A percentile compares a stretch with the other conserved stretches of the same genome.
Conservation (phyloP, 495 filamentous ascomycete genomes). For the Hypoxylon perforatum region DNA sequence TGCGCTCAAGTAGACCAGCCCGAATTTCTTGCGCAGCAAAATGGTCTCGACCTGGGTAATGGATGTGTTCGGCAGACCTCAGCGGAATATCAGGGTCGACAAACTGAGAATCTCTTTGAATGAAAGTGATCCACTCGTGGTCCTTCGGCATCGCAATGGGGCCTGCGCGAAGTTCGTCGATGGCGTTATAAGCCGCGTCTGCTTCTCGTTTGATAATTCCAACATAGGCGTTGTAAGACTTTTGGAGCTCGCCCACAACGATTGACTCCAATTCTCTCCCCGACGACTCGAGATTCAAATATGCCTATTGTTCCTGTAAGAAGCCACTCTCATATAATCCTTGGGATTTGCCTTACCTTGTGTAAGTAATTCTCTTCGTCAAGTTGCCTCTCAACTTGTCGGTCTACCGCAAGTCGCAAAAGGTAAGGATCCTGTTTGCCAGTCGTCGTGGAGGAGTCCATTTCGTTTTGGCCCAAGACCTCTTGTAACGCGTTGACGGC, state of each 20-base stretch:
- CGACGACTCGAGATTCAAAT: constrained; percentile 92
- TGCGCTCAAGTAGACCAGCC: constrained; percentile 91
- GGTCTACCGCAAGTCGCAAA: constrained; percentile 82
- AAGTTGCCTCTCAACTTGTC: constrained; percentile 89
- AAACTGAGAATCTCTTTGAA: constrained; percentile 84
- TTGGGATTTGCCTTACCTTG: constrained; percentile 67
- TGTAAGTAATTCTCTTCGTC: constrained; percentile 98
- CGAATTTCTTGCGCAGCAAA: constrained; percentile 87
- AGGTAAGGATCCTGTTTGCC: constrained; percentile 95
- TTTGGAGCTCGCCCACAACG: constrained; percentile 96
- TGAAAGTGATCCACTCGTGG: constrained; percentile 87
- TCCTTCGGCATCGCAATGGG: constrained; percentile 92
- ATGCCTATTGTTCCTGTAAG: constrained; percentile 71
- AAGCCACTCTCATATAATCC: background rate
- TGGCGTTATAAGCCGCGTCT: constrained; percentile 78
- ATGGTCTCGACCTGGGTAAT: constrained; percentile 93
- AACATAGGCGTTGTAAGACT: constrained; percentile 92
- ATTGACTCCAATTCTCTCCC: constrained; percentile 95
- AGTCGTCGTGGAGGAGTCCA: constrained; percentile 76
- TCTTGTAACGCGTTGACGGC: constrained; percentile 84
- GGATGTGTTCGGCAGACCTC: constrained; percentile 82
- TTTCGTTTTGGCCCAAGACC: constrained; percentile 77
- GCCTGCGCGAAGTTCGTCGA: constrained; percentile 84
- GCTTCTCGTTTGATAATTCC: constrained; percentile 89
- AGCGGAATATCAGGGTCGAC: constrained; percentile 86